phyloP scores from a whole-genome alignment of 768 basidiomycete species.

The Lactifluus piperatus region DNA sequence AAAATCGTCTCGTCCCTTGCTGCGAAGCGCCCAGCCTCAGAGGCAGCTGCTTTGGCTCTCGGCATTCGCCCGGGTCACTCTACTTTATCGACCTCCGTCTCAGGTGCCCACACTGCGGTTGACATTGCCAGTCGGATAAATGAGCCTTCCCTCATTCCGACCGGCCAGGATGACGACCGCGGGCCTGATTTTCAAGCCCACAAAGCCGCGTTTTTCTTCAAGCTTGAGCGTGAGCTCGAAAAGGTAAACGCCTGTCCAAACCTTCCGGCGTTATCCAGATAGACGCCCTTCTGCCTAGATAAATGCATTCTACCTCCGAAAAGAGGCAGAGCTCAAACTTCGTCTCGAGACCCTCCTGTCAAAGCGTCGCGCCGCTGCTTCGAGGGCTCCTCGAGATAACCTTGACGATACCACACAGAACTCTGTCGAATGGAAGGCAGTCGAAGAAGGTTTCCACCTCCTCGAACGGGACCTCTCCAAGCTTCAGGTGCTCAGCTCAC shows the following conservation, averaged over 20 bases:
- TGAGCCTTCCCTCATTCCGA: constrained; percentile 53
- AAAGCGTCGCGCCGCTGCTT: constrained; percentile 79
- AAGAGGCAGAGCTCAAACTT: constrained; percentile 88
- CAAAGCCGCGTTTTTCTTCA: constrained; percentile 98
- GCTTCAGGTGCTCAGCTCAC: constrained; percentile 58
- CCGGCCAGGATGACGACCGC: constrained; percentile 60
- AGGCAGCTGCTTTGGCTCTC: constrained; percentile 78
- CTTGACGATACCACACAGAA: constrained; percentile 47
- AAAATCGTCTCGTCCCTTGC: constrained; percentile 96
- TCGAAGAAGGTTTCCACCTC: constrained; percentile 92
- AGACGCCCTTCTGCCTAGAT: constrained; percentile 46
- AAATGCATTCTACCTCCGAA: constrained; percentile 95
- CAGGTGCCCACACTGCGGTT: constrained; percentile 25
- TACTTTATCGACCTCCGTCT: constrained; percentile 27
- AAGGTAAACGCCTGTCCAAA: constrained; percentile 46
- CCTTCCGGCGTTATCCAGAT: neutral
- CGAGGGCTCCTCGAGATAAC: constrained; percentile 61
- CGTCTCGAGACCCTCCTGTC: constrained; percentile 89
- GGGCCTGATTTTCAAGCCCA: constrained; percentile 88
- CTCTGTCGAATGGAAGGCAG: constrained; percentile 89
- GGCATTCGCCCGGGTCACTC: constrained; percentile 66
- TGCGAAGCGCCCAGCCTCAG: constrained; percentile 82
- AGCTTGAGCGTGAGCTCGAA: constrained; percentile 92
- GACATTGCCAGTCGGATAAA: constrained; percentile 26
- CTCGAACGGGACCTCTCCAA: constrained; percentile 92